phyloP scores from a whole-genome alignment of 1,139 yeast genomes.

The Chernovozyma sophiae-reginae region DNA sequence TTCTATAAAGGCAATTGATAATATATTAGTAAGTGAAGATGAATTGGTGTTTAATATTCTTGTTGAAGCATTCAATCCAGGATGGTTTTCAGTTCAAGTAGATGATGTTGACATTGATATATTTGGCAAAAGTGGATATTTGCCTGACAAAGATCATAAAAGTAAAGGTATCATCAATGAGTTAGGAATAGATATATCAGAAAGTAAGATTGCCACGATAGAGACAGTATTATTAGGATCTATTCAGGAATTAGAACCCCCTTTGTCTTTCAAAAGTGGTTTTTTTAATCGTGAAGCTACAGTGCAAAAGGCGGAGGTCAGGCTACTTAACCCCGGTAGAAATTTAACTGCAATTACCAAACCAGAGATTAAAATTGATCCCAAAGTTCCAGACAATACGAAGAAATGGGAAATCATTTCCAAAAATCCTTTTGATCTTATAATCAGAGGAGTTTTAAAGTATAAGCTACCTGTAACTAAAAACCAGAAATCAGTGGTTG shows the following conservation, averaged over 20 bases:
- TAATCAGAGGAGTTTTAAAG: conserved; percentile 76
- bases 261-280: conserved; percentile 74
- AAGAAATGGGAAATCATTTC: conserved; percentile 74
- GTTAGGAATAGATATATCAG: background rate
- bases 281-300: conserved; percentile 60
- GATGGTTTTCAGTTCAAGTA: conserved; percentile 66
- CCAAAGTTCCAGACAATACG: conserved; percentile 33
- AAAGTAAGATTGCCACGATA: conserved; percentile 17
- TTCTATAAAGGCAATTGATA: conserved; percentile 55
- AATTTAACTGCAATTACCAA: conserved; percentile 39
- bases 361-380: conserved; percentile 4
- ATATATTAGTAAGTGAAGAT: conserved; percentile 77
- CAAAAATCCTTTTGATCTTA: conserved; percentile 80
- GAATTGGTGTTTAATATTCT: conserved; percentile 78
- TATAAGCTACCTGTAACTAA: conserved; percentile 69
- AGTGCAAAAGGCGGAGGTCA: conserved; percentile 63
- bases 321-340: conserved; percentile 70
- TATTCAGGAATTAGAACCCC: conserved; percentile 62
- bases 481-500: conserved; percentile 53
- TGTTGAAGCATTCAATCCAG: conserved; percentile 83
- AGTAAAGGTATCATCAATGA: background rate
- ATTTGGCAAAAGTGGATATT: conserved; percentile 74
- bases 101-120: conserved; percentile 73
- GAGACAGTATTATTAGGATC: conserved; percentile 79
- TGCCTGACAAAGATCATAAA: conserved; percentile 15